A percentile compares a stretch with the other conserved stretches of the same genome.
These are phyloP conservation scores for Pelargonium cotyledonis DNA, from an alignment of 441 rosid genomes.

Conservation along the genomic window DNA sequence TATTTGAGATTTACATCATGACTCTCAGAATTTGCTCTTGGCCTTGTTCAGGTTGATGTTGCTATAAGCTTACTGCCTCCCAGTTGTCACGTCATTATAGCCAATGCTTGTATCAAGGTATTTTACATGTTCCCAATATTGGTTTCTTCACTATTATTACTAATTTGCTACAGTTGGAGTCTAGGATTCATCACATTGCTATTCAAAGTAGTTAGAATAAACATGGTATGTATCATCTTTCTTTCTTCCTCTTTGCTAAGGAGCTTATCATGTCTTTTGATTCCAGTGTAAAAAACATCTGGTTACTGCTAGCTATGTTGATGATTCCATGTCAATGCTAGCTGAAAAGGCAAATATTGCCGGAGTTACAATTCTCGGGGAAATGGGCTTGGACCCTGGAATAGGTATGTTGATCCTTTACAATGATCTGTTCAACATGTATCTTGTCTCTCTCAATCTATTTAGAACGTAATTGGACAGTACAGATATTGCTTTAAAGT, in stretches of 20 bases:
- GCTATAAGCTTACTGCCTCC: constrained; percentile 82
- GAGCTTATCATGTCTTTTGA: constrained; percentile 13
- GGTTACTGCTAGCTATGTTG: constrained; percentile 90
- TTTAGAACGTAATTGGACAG: too few species aligned
- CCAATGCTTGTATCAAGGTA: constrained; percentile 82
- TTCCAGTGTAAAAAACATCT: constrained; percentile 81
- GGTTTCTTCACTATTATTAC: not conserved
- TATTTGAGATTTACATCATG: too few species aligned
- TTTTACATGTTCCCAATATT: constrained; percentile 9
- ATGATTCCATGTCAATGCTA: constrained; percentile 56
- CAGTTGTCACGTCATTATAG: constrained; percentile 58
- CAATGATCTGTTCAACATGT: not conserved
- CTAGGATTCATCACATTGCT: too few species aligned
- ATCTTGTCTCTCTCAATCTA: too few species aligned
- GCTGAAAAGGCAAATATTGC: constrained; percentile 68
- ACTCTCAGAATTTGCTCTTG: constrained; percentile 3
- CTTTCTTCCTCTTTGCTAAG: constrained; percentile 13
- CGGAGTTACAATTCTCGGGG: constrained; percentile 78
- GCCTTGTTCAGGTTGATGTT: constrained; percentile 62
- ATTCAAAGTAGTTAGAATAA: too few species aligned
- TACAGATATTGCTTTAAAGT: too few species aligned
- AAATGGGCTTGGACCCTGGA: constrained; percentile 96
- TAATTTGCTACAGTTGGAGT: not conserved
- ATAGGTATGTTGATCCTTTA: constrained; percentile 44
- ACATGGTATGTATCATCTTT: not conserved